Conservation (phyloP, 192 early-diverging fungal species). For the Linnemannia hyalina region DNA sequence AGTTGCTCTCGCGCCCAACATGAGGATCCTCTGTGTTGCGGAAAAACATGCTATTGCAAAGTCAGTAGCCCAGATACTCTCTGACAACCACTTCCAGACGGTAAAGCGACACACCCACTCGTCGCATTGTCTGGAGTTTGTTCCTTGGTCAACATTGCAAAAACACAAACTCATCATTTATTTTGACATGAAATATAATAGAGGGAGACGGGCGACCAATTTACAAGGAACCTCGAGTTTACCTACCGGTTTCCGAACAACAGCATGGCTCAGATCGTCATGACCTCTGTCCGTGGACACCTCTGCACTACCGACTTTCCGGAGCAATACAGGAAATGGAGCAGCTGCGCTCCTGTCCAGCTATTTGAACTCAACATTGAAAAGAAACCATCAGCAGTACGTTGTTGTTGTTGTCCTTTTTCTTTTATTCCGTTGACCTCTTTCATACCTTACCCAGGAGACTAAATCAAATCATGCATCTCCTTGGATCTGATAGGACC, state of each 20-base stretch:
- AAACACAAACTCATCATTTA: not conserved
- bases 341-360: constrained; percentile 60
- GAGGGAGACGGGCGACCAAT: constrained; percentile 65
- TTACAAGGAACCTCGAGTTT: constrained; percentile 89
- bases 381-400: constrained; percentile 67
- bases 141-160: too few species aligned
- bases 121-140: not conserved
- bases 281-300: constrained; percentile 91
- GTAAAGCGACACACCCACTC: constrained; percentile 22
- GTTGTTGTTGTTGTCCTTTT: not conserved
- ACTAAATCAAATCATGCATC: not conserved
- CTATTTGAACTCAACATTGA: constrained; percentile 80
- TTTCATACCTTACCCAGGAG: not conserved
- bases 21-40: constrained; percentile 94
- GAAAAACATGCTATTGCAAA: constrained; percentile 95
- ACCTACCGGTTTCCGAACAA: constrained; percentile 67
- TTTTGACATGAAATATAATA: constrained; percentile 19
- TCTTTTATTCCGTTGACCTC: not conserved
- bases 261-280: constrained; percentile 71
- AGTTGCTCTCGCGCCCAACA: constrained; percentile 23
- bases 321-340: constrained; percentile 72
- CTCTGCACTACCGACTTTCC: constrained; percentile 79
- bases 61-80: constrained; percentile 82
- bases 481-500: constrained; percentile 43
- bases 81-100: constrained; percentile 59